Evolutionary conservation across 495 filamentous ascomycete species (phyloP).

Genomic region (Hypoxylon fuscum): DNA sequence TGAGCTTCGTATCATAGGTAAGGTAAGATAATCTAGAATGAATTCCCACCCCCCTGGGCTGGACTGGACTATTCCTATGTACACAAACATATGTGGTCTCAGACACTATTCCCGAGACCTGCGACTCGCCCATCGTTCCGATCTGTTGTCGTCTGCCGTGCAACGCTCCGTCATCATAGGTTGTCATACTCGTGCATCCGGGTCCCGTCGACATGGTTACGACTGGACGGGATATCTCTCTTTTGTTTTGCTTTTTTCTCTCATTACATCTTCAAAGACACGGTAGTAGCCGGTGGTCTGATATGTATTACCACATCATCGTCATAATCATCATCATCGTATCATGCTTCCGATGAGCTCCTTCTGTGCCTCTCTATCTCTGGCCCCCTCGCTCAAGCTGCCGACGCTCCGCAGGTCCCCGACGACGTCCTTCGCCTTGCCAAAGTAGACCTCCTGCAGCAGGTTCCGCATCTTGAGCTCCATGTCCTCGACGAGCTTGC

Average conservation of each 20-base stretch:
- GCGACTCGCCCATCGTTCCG: conserved; percentile 28
- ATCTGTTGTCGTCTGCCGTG: conserved; percentile 33
- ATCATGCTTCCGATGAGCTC: conserved; percentile 88
- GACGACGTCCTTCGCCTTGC: conserved; percentile 99
- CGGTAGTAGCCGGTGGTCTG: conserved; percentile 3
- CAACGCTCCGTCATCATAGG: conserved; percentile 32
- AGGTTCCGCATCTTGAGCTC: conserved; percentile 99
- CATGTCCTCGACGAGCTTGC: conserved; percentile 97
- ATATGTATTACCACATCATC: background rate
- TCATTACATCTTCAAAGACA: conserved; percentile 13
- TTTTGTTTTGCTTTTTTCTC: no score
- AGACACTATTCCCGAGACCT: conserved; percentile 40
- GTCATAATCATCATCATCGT: conserved; percentile 44
- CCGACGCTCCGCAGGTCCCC: conserved; percentile 93
- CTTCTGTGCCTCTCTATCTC: conserved; percentile 83
- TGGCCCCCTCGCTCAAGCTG: conserved; percentile 83
- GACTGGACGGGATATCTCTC: conserved; percentile 9
- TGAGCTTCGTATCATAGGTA: no score
- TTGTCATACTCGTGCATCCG: conserved; percentile 25
- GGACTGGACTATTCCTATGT: background rate
- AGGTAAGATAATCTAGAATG: conserved; percentile 29
- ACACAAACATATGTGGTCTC: conserved; percentile 33
- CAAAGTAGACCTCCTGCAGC: conserved; percentile 99
- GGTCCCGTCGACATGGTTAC: conserved; percentile 8
- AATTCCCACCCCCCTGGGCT: conserved; percentile 5